Conservation (phyloP, 106 monocot species). For the Alisma plantagoaquatica region DNA sequence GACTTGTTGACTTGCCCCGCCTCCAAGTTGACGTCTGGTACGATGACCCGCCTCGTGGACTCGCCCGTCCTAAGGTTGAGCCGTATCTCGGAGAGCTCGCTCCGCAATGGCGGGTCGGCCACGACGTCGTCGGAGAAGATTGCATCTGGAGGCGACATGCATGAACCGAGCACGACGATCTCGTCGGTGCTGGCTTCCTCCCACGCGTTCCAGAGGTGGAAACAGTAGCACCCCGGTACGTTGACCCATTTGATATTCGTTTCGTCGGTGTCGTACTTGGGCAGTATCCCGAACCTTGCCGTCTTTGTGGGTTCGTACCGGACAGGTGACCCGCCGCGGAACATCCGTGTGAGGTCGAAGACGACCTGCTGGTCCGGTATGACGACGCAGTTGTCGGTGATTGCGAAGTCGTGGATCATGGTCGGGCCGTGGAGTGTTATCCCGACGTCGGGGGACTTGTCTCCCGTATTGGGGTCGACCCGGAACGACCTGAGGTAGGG, state of each 20-base stretch:
- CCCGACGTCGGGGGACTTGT: conserved; percentile 31
- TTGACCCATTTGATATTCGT: conserved; percentile 25
- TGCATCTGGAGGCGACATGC: conserved; percentile 35
- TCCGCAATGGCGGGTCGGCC: neutral
- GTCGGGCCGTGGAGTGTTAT: conserved; percentile 34
- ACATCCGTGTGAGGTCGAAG: conserved; percentile 32
- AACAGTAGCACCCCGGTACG: conserved; percentile 36
- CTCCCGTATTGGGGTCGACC: conserved; percentile 11
- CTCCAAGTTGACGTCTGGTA: conserved; percentile 25
- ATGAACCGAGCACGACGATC: conserved; percentile 28
- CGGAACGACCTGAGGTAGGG: conserved; percentile 40
- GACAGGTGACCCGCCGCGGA: conserved; percentile 38
- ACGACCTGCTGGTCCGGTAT: conserved; percentile 45
- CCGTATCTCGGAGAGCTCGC: conserved; percentile 30
- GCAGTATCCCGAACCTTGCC: conserved; percentile 37
- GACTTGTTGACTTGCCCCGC: conserved; percentile 31
- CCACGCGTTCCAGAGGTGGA: conserved; percentile 50
- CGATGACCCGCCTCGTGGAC: conserved; percentile 22
- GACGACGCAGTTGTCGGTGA: conserved; percentile 39
- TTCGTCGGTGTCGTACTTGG: conserved; percentile 26
- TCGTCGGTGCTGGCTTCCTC: conserved; percentile 18
- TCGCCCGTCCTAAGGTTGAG: conserved; percentile 18
- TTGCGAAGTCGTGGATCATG: conserved; percentile 59
- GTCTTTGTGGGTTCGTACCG: conserved; percentile 24
- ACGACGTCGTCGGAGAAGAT: conserved; percentile 14